A percentile compares a stretch with the other conserved stretches of the same genome.
These are phyloP conservation scores for Fulvia fulva DNA, from an alignment of 2,329 filamentous ascomycete genomes.

Conservation along the genomic window DNA sequence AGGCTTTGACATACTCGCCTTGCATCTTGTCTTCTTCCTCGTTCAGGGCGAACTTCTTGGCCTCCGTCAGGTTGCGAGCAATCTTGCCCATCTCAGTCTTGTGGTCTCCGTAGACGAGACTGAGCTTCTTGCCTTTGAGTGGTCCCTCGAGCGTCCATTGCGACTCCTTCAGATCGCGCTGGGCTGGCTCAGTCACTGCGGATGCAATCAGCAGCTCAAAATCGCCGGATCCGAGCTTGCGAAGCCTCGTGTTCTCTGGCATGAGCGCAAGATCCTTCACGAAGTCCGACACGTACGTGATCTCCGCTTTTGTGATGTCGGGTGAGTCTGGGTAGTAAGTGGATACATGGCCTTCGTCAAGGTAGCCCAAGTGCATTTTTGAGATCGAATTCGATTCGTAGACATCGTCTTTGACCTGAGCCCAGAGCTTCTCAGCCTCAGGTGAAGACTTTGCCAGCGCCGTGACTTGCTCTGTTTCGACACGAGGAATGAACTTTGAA, in stretches of 20 bases:
- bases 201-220: slow-evolving; percentile 50
- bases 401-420: slow-evolving; percentile 43
- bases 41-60: slow-evolving; percentile 46
- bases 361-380: slow-evolving; percentile 49
- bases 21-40: slow-evolving; percentile 44
- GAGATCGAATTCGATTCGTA: slow-evolving; percentile 41
- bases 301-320: slow-evolving; percentile 47
- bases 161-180: slow-evolving; percentile 41
- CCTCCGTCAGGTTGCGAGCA: slow-evolving; percentile 43
- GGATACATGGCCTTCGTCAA: slow-evolving; percentile 46
- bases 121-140: slow-evolving; percentile 44
- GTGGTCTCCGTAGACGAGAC: slow-evolving; percentile 46
- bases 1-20: slow-evolving; percentile 47
- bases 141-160: slow-evolving; percentile 44
- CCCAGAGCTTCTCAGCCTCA: slow-evolving; percentile 39
- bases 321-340: slow-evolving; percentile 50
- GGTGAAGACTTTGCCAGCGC: slow-evolving; percentile 42
- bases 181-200: slow-evolving; percentile 38
- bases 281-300: slow-evolving; percentile 44
- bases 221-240: slow-evolving; percentile 40
- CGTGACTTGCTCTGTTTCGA: slow-evolving; percentile 41
- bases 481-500: slow-evolving; percentile 50
- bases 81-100: slow-evolving; percentile 46
- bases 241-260: slow-evolving; percentile 49
- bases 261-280: slow-evolving; percentile 45